phyloP scores from a whole-genome alignment of 2,329 filamentous ascomycete species.

The Rhexocercosporidium sp. region DNA sequence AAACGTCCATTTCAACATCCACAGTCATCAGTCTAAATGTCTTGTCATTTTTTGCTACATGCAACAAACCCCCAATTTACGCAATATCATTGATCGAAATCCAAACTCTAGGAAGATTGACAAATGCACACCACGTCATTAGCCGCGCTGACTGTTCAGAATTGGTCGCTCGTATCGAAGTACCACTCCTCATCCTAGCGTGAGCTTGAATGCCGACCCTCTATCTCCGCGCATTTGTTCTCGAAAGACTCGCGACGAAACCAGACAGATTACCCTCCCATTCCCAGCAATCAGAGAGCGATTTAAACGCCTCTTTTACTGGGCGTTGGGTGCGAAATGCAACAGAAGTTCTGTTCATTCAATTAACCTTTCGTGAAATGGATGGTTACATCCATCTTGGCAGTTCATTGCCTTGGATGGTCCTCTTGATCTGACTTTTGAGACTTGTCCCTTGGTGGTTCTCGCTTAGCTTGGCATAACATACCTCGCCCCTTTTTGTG shows the following conservation, averaged over 20 bases:
- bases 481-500: background rate
- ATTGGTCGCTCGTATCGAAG: no score
- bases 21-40: conserved; percentile 4
- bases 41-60: background rate
- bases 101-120: background rate
- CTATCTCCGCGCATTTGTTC: background rate
- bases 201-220: background rate
- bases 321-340: background rate
- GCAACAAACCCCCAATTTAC: background rate
- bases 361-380: background rate
- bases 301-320: background rate
- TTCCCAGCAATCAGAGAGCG: background rate
- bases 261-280: background rate
- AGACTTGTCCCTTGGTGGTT: background rate
- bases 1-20: background rate
- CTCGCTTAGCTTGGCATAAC: conserved; percentile 11
- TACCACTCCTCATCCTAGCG: no score
- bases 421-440: background rate
- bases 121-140: background rate
- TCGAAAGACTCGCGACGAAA: background rate
- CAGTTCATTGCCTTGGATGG: background rate
- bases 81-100: background rate
- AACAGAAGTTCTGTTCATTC: background rate
- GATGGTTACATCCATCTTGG: background rate
- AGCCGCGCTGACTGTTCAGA: background rate